phyloP scores from a whole-genome alignment of 2,329 filamentous ascomycete genomes.

The Penicillium sp. region DNA sequence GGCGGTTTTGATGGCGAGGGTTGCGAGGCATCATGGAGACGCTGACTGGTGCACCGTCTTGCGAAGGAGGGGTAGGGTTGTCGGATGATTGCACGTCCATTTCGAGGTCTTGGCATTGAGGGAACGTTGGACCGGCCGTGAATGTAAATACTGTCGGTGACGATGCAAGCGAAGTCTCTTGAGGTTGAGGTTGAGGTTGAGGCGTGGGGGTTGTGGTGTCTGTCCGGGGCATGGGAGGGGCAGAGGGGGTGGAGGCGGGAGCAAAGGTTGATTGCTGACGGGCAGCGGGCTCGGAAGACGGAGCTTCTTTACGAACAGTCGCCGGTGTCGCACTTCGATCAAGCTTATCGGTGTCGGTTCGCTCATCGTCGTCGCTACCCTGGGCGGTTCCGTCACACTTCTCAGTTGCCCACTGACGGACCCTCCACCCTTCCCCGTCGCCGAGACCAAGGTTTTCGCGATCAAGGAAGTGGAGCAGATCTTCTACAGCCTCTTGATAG shows the following conservation, averaged over 20 bases:
- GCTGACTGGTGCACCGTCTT: slow-evolving; percentile 39
- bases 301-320: slow-evolving; percentile 31
- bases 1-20: slow-evolving; percentile 39
- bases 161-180: slow-evolving; percentile 27
- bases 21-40: slow-evolving; percentile 45
- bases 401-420: slow-evolving; percentile 60
- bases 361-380: slow-evolving; percentile 47
- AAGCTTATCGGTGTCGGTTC: slow-evolving; percentile 37
- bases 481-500: slow-evolving; percentile 91
- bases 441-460: slow-evolving; percentile 72
- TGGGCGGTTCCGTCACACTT: slow-evolving; percentile 44
- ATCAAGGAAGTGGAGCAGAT: slow-evolving; percentile 81
- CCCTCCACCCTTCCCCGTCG: slow-evolving; percentile 72
- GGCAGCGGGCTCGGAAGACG: slow-evolving; percentile 24
- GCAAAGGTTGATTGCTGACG: slow-evolving; percentile 31
- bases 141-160: slow-evolving; percentile 45
- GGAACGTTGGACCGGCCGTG: slow-evolving; percentile 41
- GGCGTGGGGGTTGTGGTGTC: slow-evolving; percentile 15
- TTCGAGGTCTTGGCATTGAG: slow-evolving; percentile 37
- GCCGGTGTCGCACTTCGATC: slow-evolving; percentile 38
- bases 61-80: slow-evolving; percentile 27
- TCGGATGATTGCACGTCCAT: slow-evolving; percentile 46
- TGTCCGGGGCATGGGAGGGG: slow-evolving; percentile 22
- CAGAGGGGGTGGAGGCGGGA: slow-evolving; percentile 12
- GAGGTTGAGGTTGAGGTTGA: slow-evolving; percentile 19